A percentile compares a stretch with the other conserved stretches of the same genome.
phyloP scores from a whole-genome alignment of 495 filamentous ascomycete species.

The Alectoria sarmentosa region DNA sequence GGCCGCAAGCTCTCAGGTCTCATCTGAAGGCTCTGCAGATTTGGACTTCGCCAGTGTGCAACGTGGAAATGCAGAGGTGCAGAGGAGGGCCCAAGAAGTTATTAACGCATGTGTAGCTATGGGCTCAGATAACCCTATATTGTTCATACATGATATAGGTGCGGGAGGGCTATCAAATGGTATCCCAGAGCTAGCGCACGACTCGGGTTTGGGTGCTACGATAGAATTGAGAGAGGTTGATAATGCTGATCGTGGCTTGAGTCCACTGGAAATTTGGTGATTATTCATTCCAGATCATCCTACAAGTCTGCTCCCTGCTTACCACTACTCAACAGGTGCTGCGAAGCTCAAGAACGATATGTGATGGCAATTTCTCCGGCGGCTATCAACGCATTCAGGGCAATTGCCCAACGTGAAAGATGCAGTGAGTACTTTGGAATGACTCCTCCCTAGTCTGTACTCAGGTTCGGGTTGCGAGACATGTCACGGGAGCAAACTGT shows the following conservation, averaged over 20 bases:
- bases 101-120: conserved; percentile 88
- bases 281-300: background rate
- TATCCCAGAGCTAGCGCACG: conserved; percentile 83
- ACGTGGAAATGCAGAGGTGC: conserved; percentile 87
- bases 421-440: conserved; percentile 39
- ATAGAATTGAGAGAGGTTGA: conserved; percentile 92
- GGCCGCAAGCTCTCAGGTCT: conserved; percentile 84
- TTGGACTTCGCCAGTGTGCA: conserved; percentile 96
- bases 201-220: conserved; percentile 77
- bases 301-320: background rate
- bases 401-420: conserved; percentile 77
- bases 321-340: conserved; percentile 50
- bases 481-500: background rate
- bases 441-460: background rate
- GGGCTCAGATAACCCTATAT: conserved; percentile 78
- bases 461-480: background rate
- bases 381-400: conserved; percentile 72
- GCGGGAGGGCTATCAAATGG: conserved; percentile 94
- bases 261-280: conserved; percentile 62
- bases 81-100: conserved; percentile 90
- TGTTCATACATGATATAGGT: conserved; percentile 95
- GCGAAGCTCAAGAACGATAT: conserved; percentile 93
- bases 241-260: conserved; percentile 64
- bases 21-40: conserved; percentile 80
- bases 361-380: conserved; percentile 77